These are phyloP conservation scores for Debaryomyces sp. DNA, from an alignment of 1,139 yeast genomes.

Conservation along the genomic window DNA sequence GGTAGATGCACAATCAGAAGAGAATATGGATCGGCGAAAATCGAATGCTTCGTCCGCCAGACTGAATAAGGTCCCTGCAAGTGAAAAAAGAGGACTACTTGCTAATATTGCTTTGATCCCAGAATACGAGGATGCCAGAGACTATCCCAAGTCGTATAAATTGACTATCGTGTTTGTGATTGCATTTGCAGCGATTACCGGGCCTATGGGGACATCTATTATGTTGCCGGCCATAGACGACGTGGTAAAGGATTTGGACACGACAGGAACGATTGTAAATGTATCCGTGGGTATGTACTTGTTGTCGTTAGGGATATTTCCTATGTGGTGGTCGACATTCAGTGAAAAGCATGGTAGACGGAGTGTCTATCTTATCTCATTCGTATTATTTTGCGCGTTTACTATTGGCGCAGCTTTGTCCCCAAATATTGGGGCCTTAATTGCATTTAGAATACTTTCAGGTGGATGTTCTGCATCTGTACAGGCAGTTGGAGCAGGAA, in stretches of 20 bases:
- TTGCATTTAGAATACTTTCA: conserved; percentile 67
- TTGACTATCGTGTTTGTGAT: conserved; percentile 60
- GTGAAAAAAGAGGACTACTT: conserved; percentile 57
- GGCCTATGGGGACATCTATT: conserved; percentile 93
- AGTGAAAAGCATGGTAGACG: conserved; percentile 79
- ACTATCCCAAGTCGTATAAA: conserved; percentile 55
- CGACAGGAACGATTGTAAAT: conserved; percentile 64
- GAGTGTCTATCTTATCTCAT: conserved; percentile 69
- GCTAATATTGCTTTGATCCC: conserved; percentile 59
- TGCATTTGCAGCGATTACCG: conserved; percentile 76
- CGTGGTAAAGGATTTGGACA: conserved; percentile 55
- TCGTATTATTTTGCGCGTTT: conserved; percentile 62
- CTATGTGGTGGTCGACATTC: conserved; percentile 87
- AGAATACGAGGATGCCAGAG: conserved; percentile 74
- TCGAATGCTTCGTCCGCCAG: conserved; percentile 13
- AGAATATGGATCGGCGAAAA: background rate
- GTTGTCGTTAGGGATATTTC: conserved; percentile 74
- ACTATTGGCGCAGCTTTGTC: conserved; percentile 74
- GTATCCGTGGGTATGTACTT: conserved; percentile 80
- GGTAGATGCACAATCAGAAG: background rate
- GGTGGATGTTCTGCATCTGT: conserved; percentile 88
- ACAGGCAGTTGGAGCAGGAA: conserved; percentile 90
- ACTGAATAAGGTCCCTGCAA: conserved; percentile 39
- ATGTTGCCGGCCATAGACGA: conserved; percentile 77
- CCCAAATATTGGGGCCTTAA: conserved; percentile 61